Evolutionary conservation across 768 basidiomycete genomes (phyloP).

Genomic region (Rhizopogon rudus): DNA sequence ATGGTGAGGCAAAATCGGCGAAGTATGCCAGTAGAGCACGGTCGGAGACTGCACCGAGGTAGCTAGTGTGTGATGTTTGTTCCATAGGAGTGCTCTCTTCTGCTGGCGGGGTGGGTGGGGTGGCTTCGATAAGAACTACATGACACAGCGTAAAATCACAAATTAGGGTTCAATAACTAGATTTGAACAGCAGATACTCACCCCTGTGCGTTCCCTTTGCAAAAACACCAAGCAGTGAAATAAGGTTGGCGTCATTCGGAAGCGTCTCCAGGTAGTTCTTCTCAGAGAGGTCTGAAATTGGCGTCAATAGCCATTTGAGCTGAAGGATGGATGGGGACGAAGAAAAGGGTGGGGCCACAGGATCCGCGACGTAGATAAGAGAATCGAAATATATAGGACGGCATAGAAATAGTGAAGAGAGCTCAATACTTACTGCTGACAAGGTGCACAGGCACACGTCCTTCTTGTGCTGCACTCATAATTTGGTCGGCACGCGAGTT

Average conservation of each 20-base stretch:
- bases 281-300: slow-evolving; percentile 64
- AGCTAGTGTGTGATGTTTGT: slow-evolving; percentile 23
- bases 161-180: background rate
- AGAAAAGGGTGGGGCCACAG: no score
- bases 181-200: slow-evolving; percentile 21
- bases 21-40: slow-evolving; percentile 69
- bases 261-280: slow-evolving; percentile 73
- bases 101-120: slow-evolving; percentile 27
- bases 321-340: no score
- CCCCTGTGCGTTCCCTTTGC: slow-evolving; percentile 71
- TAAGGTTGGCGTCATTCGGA: slow-evolving; percentile 55
- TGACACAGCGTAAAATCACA: background rate
- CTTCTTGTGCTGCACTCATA: slow-evolving; percentile 67
- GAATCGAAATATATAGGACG: background rate
- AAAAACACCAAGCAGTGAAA: slow-evolving; percentile 62
- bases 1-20: slow-evolving; percentile 36
- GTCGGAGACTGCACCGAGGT: slow-evolving; percentile 75
- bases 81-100: background rate
- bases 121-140: slow-evolving; percentile 49
- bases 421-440: slow-evolving; percentile 61
- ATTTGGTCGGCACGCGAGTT: slow-evolving; percentile 64
- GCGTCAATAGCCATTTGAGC: slow-evolving; percentile 1
- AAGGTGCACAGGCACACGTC: slow-evolving; percentile 67
- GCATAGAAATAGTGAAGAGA: background rate
- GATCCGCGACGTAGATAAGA: background rate